Percentiles rank a stretch among this genome's conserved stretches.
Evolutionary conservation across 2,329 filamentous ascomycete species (phyloP).

Genomic region (Orbilia oligospora): DNA sequence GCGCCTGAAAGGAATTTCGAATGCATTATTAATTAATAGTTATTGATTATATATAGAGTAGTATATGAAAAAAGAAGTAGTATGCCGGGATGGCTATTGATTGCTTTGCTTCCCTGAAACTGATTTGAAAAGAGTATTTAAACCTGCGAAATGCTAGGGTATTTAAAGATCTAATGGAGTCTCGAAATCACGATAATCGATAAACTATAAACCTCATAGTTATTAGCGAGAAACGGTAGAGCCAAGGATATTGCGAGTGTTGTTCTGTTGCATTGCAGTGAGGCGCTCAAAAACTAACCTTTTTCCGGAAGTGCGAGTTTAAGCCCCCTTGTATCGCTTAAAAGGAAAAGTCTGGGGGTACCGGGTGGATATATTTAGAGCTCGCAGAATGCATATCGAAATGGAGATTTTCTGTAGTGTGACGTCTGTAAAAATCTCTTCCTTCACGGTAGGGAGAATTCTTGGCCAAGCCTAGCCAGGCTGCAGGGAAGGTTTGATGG

Average conservation of each 20-base stretch:
- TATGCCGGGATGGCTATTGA: not conserved
- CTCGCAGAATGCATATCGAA: slow-evolving; percentile 2
- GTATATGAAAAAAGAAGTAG: not conserved
- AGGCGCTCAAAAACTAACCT: not conserved
- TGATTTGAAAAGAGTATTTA: not conserved
- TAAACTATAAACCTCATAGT: not conserved
- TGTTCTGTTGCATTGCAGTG: slow-evolving; percentile 2
- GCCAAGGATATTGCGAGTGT: not conserved
- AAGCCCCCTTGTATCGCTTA: slow-evolving; percentile 17
- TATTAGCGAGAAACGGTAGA: not conserved
- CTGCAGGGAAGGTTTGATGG: slow-evolving; percentile 7
- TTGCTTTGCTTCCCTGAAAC: not conserved
- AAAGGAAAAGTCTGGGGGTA: not conserved
- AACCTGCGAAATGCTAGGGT: not conserved
- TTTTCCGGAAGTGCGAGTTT: not conserved
- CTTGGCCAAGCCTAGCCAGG: slow-evolving; percentile 7
- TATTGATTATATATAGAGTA: not conserved
- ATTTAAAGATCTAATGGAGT: not conserved
- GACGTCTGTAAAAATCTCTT: no score
- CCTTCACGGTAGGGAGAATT: no score
- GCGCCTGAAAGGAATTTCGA: not conserved
- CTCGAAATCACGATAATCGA: not conserved
- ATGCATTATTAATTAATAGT: slow-evolving; percentile 10
- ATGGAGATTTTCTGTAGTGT: not conserved
- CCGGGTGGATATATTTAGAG: slow-evolving; percentile 26